Conservation (phyloP, 2,329 filamentous ascomycete species). For the Huntiella abstrusa region DNA sequence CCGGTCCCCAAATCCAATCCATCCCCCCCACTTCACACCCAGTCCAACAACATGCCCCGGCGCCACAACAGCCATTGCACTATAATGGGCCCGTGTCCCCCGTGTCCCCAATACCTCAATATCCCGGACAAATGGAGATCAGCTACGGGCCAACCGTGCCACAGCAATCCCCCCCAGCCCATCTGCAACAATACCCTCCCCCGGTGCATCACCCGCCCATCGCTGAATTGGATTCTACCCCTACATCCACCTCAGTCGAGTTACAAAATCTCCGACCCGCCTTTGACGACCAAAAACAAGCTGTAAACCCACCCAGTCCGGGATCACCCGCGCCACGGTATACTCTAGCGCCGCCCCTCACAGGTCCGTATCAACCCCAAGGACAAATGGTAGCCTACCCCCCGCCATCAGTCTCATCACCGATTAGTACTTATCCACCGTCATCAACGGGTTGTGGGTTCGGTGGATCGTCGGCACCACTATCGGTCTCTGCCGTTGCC, state of each 20-base stretch:
- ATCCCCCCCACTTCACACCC: background rate
- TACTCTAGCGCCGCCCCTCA: constrained; percentile 13
- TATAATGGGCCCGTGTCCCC: background rate
- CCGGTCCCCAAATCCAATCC: background rate
- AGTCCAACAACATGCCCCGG: background rate
- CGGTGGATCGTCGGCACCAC: too few species aligned
- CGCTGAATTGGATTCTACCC: too few species aligned
- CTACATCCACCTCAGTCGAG: too few species aligned
- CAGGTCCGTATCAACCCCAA: constrained; percentile 2
- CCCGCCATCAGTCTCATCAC: background rate
- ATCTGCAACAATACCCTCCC: constrained; percentile 10
- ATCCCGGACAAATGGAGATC: background rate
- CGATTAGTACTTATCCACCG: background rate
- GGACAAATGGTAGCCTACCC: constrained; percentile 16
- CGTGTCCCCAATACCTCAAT: background rate
- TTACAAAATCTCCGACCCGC: background rate
- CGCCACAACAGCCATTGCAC: background rate
- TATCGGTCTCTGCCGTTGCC: too few species aligned
- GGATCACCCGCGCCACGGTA: constrained; percentile 17
- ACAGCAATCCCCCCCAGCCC: background rate
- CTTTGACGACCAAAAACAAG: background rate
- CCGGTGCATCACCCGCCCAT: constrained; percentile 18
- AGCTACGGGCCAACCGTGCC: background rate
- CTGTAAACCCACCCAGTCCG: constrained; percentile 12
- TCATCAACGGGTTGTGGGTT: too few species aligned